Evolutionary conservation across 345 rosid species (phyloP).

Genomic region (Adansonia digitata): DNA sequence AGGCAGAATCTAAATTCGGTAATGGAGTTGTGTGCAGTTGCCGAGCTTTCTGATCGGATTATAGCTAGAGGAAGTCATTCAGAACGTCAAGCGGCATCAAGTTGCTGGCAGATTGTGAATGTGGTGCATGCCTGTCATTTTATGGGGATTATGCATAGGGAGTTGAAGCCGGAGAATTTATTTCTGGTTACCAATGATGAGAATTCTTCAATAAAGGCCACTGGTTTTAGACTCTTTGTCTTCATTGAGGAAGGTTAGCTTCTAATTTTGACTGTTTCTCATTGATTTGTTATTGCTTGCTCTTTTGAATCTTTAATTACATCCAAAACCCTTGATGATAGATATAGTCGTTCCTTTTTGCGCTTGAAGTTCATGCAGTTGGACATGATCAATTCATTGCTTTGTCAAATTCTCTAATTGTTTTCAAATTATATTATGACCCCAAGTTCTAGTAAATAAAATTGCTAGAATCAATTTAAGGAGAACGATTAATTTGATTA

Average conservation of each 20-base stretch:
- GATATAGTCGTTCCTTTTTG: too few relatives aligned
- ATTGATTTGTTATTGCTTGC: too few relatives aligned
- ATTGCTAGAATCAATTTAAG: too few relatives aligned
- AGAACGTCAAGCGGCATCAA: slow-evolving; percentile 74
- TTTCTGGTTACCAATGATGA: slow-evolving; percentile 48
- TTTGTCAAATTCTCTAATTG: too few relatives aligned
- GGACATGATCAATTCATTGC: too few relatives aligned
- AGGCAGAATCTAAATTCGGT: slow-evolving; percentile 52
- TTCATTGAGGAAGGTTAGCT: slow-evolving; percentile 78
- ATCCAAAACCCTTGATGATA: too few relatives aligned
- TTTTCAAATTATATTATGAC: too few relatives aligned
- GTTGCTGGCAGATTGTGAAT: slow-evolving; percentile 67
- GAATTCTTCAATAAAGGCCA: slow-evolving; percentile 60
- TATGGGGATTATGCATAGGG: slow-evolving; percentile 90
- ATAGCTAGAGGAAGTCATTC: slow-evolving; percentile 64
- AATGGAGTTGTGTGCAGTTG: slow-evolving; percentile 92
- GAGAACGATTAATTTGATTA: too few relatives aligned
- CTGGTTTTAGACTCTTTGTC: slow-evolving; percentile 80
- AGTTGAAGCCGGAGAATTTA: slow-evolving; percentile 94
- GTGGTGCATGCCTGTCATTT: slow-evolving; percentile 87
- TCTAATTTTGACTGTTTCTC: too few relatives aligned
- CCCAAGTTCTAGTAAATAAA: too few relatives aligned
- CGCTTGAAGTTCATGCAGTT: too few relatives aligned
- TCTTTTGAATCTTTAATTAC: too few relatives aligned
- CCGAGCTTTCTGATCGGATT: slow-evolving; percentile 87